Conservation (phyloP, 108 stramenopile species). For the Skeletonema menzelii region DNA sequence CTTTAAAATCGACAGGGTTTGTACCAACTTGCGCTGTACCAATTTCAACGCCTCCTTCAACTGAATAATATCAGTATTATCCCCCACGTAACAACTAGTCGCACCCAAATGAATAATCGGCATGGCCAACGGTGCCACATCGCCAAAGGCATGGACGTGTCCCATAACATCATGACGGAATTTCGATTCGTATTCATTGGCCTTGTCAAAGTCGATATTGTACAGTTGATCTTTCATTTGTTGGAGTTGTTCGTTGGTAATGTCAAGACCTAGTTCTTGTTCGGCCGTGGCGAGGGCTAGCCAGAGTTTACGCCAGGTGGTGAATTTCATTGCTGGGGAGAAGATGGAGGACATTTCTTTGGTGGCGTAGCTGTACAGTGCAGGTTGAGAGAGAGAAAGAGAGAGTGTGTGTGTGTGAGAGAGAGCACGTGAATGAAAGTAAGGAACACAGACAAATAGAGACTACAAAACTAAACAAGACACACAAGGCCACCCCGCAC, state of each 20-base stretch:
- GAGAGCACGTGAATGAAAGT: too few relatives aligned
- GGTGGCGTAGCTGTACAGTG: conserved; percentile 91
- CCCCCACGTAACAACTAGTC: conserved; percentile 96
- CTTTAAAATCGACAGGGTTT: conserved; percentile 74
- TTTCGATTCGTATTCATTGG: conserved; percentile 91
- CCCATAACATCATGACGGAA: conserved; percentile 99
- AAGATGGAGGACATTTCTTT: conserved; percentile 98
- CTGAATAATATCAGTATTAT: conserved; percentile 96
- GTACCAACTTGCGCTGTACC: conserved; percentile 89
- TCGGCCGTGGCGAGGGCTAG: conserved; percentile 97
- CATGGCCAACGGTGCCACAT: conserved; percentile 90
- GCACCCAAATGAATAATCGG: conserved; percentile 98
- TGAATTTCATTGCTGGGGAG: conserved; percentile 98
- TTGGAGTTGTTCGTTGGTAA: conserved; percentile 91
- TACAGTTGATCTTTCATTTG: conserved; percentile 84
- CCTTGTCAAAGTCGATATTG: conserved; percentile 93
- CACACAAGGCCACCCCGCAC: background rate
- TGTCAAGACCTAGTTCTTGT: conserved; percentile 94
- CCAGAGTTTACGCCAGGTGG: conserved; percentile 98
- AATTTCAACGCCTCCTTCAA: conserved; percentile 85
- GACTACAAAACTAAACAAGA: too few relatives aligned
- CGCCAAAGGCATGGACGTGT: conserved; percentile 97
- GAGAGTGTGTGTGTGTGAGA: too few relatives aligned
- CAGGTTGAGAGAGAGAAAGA: too few relatives aligned
- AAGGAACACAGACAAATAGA: too few relatives aligned